These are phyloP conservation scores for Inga leiocalycina DNA, from an alignment of 306 rosid genomes.

Conservation along the genomic window DNA sequence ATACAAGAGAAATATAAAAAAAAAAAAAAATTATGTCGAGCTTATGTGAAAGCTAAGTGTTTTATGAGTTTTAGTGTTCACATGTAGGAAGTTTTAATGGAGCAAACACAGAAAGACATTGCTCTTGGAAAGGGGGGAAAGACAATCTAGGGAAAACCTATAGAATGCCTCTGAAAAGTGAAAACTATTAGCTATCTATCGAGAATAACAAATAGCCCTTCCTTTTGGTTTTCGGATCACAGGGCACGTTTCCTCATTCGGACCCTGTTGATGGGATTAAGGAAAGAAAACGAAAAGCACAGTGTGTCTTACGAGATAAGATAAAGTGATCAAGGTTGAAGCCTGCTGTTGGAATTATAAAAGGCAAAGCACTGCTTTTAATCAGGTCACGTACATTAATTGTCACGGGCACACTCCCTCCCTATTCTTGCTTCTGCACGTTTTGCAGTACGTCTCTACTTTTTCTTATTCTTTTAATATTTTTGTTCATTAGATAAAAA, in stretches of 20 bases:
- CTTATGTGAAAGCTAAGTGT: too few species aligned
- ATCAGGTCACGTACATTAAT: background rate
- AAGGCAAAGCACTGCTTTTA: background rate
- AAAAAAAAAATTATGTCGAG: too few species aligned
- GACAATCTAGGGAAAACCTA: background rate
- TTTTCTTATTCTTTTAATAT: background rate
- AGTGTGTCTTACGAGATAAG: background rate
- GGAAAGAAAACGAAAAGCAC: background rate
- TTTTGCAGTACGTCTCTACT: background rate
- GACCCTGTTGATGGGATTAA: too few species aligned
- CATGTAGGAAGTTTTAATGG: background rate
- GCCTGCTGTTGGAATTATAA: background rate
- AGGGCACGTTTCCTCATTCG: background rate
- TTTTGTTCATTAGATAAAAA: background rate
- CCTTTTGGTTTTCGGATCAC: background rate
- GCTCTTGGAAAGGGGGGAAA: background rate
- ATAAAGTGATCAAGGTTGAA: background rate
- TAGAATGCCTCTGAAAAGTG: background rate
- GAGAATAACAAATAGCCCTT: too few species aligned
- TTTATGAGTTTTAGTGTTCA: background rate
- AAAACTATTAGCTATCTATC: too few species aligned
- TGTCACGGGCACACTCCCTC: background rate
- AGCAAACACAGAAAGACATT: background rate
- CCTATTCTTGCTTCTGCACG: background rate
- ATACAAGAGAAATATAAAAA: fast-evolving